phyloP scores from a whole-genome alignment of 2,329 filamentous ascomycete genomes.

The Clarireedia sp. region DNA sequence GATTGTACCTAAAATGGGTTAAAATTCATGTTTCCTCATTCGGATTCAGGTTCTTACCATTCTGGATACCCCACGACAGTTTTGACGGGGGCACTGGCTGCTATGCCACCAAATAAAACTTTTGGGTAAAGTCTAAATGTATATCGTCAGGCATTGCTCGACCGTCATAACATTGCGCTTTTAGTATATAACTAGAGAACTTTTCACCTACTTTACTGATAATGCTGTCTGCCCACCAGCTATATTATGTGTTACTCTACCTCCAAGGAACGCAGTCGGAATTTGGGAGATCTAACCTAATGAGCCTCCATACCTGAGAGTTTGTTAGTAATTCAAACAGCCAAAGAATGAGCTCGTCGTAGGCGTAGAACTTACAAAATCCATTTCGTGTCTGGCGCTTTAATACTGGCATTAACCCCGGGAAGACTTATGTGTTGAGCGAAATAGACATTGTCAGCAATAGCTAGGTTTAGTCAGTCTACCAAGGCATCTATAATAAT shows the following conservation, averaged over 20 bases:
- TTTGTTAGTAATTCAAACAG: not conserved
- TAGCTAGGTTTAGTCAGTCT: conserved; percentile 21
- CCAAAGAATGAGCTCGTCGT: not conserved
- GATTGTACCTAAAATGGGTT: conserved; percentile 30
- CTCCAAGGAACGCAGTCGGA: too few species aligned
- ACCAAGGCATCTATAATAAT: too few species aligned
- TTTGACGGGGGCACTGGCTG: conserved; percentile 37
- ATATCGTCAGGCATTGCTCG: not conserved
- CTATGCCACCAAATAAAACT: conserved; percentile 41
- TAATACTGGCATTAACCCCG: conserved; percentile 35
- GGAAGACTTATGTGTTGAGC: conserved; percentile 40
- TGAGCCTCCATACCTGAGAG: not conserved
- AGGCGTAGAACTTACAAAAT: conserved; percentile 33
- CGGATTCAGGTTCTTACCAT: conserved; percentile 31
- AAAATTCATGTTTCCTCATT: not conserved
- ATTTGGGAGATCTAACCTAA: not conserved
- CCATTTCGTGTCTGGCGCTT: conserved; percentile 38
- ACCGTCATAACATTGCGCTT: not conserved
- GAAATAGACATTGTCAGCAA: conserved; percentile 45
- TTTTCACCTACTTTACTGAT: conserved; percentile 32
- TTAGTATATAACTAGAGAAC: too few species aligned
- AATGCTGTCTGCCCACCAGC: conserved; percentile 37
- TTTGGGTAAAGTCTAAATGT: conserved; percentile 32
- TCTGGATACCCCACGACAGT: conserved; percentile 37
- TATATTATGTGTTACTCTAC: conserved; percentile 23